phyloP scores from a whole-genome alignment of 2,329 filamentous ascomycete genomes.

The Xylariaceae sp. region DNA sequence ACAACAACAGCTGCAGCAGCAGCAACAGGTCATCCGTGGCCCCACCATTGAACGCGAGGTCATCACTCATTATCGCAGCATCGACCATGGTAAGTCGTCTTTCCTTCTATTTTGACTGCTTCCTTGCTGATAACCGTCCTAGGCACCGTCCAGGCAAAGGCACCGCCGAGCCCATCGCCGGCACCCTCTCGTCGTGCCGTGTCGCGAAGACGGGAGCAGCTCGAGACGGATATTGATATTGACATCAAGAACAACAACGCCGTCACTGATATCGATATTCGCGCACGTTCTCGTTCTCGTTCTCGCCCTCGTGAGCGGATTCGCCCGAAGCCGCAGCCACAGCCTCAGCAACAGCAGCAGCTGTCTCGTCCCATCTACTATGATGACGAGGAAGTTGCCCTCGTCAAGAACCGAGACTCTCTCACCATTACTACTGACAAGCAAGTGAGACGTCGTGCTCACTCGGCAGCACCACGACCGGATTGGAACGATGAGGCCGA shows the following conservation, averaged over 20 bases:
- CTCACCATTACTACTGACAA: slow-evolving; percentile 40
- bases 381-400: slow-evolving; percentile 61
- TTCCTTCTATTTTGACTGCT: neutral
- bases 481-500: slow-evolving; percentile 62
- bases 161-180: slow-evolving; percentile 42
- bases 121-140: slow-evolving; percentile 15
- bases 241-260: slow-evolving; percentile 53
- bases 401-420: slow-evolving; percentile 52
- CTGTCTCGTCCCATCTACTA: slow-evolving; percentile 28
- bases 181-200: slow-evolving; percentile 43
- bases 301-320: slow-evolving; percentile 39
- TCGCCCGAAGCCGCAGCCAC: slow-evolving; percentile 25
- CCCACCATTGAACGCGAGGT: slow-evolving; percentile 84
- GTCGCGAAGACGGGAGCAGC: slow-evolving; percentile 37
- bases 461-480: slow-evolving; percentile 45
- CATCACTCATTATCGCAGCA: slow-evolving; percentile 80
- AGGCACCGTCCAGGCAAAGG: slow-evolving; percentile 43
- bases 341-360: slow-evolving; percentile 12
- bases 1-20: slow-evolving; percentile 34
- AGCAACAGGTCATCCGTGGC: slow-evolving; percentile 63
- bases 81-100: slow-evolving; percentile 68
- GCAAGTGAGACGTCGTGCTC: slow-evolving; percentile 42
- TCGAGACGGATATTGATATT: slow-evolving; percentile 55
- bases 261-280: slow-evolving; percentile 55
- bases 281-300: slow-evolving; percentile 37